These are phyloP conservation scores for Trichoderma virens DNA, from an alignment of 495 filamentous ascomycete genomes.

Conservation along the genomic window DNA sequence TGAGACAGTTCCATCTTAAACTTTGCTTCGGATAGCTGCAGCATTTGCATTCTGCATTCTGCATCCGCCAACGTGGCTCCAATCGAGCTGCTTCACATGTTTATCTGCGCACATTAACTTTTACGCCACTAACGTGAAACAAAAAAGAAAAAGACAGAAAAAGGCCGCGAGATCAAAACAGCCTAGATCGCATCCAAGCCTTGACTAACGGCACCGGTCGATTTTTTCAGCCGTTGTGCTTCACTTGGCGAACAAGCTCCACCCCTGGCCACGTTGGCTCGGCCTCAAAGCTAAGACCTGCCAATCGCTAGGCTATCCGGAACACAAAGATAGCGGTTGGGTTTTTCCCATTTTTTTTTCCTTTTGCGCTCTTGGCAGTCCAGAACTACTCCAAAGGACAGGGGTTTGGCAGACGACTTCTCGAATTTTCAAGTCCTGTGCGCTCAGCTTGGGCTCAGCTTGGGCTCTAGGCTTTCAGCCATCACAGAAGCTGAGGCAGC, in stretches of 20 bases:
- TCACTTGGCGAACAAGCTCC: neutral
- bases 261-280: slow-evolving; percentile 3
- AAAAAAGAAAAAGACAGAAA: neutral
- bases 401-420: neutral
- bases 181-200: neutral
- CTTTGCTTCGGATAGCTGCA: neutral
- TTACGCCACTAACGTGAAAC: slow-evolving; percentile 1
- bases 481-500: neutral
- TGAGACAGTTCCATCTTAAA: neutral
- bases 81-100: neutral
- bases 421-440: neutral
- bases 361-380: neutral
- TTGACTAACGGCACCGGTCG: neutral
- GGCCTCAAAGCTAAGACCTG: neutral
- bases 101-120: neutral
- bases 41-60: neutral
- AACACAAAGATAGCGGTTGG: neutral
- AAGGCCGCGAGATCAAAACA: neutral
- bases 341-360: neutral
- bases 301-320: neutral
- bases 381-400: neutral
- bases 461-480: neutral
- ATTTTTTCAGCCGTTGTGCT: neutral
- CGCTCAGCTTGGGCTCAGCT: no score
- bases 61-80: neutral